Percentiles rank a stretch among this genome's conserved stretches.
phyloP scores from a whole-genome alignment of 1,284 basidiomycete genomes.

The Heimioporus retisporus region DNA sequence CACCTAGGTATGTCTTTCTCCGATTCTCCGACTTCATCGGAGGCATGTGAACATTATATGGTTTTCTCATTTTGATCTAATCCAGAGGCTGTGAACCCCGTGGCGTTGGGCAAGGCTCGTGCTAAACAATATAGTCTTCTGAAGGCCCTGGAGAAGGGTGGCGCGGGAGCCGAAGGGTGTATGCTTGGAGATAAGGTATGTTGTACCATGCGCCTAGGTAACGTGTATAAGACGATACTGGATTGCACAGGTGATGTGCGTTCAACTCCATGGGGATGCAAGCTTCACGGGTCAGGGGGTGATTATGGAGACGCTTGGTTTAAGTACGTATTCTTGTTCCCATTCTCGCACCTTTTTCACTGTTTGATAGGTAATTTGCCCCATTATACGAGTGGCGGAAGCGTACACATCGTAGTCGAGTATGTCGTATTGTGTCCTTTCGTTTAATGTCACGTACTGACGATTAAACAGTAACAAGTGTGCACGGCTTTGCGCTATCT shows the following conservation, averaged over 20 bases:
- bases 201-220: background rate
- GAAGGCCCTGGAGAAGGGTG: slow-evolving; percentile 58
- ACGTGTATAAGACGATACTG: background rate
- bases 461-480: slow-evolving; percentile 62
- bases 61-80: background rate
- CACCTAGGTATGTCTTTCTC: slow-evolving; percentile 70
- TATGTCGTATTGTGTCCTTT: slow-evolving; percentile 50
- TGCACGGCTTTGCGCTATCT: slow-evolving; percentile 19
- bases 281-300: slow-evolving; percentile 92
- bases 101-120: slow-evolving; percentile 90
- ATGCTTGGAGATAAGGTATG: slow-evolving; percentile 78
- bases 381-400: slow-evolving; percentile 91
- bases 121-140: slow-evolving; percentile 92
- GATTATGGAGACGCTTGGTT: slow-evolving; percentile 87
- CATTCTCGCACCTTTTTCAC: slow-evolving; percentile 6
- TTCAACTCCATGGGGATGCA: slow-evolving; percentile 92
- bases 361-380: slow-evolving; percentile 75
- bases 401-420: slow-evolving; percentile 93
- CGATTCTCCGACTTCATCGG: too few relatives aligned
- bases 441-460: slow-evolving; percentile 63
- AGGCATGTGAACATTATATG: too few relatives aligned
- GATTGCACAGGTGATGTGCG: slow-evolving; percentile 72
- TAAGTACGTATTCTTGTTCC: slow-evolving; percentile 62
- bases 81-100: slow-evolving; percentile 86
- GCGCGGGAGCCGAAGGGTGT: slow-evolving; percentile 61